phyloP scores from a whole-genome alignment of 345 rosid species.

The Schrenkiella parvula region DNA sequence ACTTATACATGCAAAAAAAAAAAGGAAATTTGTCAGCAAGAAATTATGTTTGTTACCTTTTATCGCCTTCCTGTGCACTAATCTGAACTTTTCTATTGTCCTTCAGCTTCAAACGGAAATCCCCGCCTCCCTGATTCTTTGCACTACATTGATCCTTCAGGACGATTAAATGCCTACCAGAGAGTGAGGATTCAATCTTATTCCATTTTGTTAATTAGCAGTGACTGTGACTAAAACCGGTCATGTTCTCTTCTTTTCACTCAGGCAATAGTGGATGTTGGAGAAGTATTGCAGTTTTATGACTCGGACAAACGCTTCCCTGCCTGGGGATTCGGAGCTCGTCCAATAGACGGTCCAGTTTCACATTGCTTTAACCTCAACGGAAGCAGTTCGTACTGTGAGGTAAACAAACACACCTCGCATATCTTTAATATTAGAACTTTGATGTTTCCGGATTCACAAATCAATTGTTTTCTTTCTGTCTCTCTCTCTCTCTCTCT shows the following conservation, averaged over 20 bases:
- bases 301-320: constrained; percentile 86
- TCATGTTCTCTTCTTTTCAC: constrained; percentile 1
- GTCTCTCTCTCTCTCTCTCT: neutral
- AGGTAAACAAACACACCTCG: constrained; percentile 40
- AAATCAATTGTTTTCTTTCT: neutral
- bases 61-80: constrained; percentile 8
- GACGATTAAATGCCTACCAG: constrained; percentile 66
- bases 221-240: constrained; percentile 12
- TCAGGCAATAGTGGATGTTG: constrained; percentile 80
- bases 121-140: constrained; percentile 85
- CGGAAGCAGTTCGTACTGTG: constrained; percentile 71
- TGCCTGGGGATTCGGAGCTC: constrained; percentile 98
- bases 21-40: neutral
- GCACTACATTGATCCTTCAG: constrained; percentile 70
- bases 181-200: constrained; percentile 41
- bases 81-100: constrained; percentile 10
- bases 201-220: neutral
- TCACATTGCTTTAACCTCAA: constrained; percentile 90
- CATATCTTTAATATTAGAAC: neutral
- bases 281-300: constrained; percentile 84
- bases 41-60: neutral
- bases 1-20: neutral
- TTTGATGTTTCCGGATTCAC: neutral
- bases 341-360: constrained; percentile 91
- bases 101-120: constrained; percentile 86